Conservation (phyloP, 306 rosid species). For the Neltuma alba region DNA sequence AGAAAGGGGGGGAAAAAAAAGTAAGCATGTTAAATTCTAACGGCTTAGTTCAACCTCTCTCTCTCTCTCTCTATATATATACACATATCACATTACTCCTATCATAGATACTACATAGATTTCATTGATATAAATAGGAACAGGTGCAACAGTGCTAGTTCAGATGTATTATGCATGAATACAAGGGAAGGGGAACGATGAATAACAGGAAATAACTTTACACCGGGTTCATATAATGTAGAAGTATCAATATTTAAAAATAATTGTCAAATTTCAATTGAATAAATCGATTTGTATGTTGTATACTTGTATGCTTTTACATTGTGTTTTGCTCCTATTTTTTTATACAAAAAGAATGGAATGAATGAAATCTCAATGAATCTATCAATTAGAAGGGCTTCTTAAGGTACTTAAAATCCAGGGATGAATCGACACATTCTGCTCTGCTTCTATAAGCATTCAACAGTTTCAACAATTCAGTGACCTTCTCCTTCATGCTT, state of each 20-base stretch:
- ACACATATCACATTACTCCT: too few relatives aligned
- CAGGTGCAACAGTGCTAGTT: not conserved
- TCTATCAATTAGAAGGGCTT: conserved; percentile 53
- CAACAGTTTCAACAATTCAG: conserved; percentile 70
- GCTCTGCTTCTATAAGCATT: conserved; percentile 57
- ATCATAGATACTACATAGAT: not conserved
- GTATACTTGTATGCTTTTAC: conserved; percentile 42
- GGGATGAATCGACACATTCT: conserved; percentile 70
- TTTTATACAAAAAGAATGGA: conserved; percentile 11
- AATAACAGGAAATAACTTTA: not conserved
- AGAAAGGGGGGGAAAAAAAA: too few relatives aligned
- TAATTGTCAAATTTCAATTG: conserved; percentile 35
- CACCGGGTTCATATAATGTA: not conserved
- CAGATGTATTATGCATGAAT: not conserved
- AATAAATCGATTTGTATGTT: conserved; percentile 29
- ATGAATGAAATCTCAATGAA: conserved; percentile 1
- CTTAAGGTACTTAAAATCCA: conserved; percentile 72
- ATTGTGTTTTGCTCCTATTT: conserved; percentile 28
- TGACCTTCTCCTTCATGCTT: conserved; percentile 64
- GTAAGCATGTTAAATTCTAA: too few relatives aligned
- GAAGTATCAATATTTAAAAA: not conserved
- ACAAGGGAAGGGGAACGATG: not conserved
- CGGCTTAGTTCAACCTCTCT: too few relatives aligned
- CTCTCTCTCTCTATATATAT: too few relatives aligned
- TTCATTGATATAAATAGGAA: not conserved